Conservation (phyloP, 2,329 filamentous ascomycete genomes). For the Fusarium ambrosium region DNA sequence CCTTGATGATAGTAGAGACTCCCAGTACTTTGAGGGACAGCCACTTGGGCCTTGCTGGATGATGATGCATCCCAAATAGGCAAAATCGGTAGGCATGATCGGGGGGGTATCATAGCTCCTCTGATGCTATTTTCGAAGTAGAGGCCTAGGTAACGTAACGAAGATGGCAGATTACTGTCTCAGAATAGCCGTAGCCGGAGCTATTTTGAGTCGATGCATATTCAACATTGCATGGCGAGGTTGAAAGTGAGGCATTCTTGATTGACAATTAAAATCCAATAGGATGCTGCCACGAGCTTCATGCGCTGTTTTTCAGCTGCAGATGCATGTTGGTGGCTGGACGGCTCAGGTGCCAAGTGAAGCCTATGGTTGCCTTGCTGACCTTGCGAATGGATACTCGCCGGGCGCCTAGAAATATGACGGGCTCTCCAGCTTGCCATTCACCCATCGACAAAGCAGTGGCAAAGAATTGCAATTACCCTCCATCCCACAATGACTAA, state of each 20-base stretch:
- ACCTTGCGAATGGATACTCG: background rate
- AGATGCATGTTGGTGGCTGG: background rate
- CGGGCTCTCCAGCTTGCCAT: background rate
- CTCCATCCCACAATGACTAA: background rate
- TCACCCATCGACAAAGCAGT: background rate
- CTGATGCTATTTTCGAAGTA: background rate
- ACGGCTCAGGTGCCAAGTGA: background rate
- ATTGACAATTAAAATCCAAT: background rate
- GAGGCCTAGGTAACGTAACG: background rate
- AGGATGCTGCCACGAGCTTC: background rate
- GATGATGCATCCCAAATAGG: background rate
- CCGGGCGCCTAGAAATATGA: background rate
- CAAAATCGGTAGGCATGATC: background rate
- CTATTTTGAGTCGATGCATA: background rate
- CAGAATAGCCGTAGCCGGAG: background rate
- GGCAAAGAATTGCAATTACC: background rate
- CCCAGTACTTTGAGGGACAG: background rate
- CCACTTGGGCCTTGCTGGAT: background rate
- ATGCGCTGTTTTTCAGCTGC: background rate
- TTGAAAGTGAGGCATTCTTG: background rate
- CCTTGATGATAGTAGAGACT: background rate
- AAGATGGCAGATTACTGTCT: background rate
- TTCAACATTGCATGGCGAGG: background rate
- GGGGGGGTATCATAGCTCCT: background rate
- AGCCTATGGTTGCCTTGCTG: background rate